Evolutionary conservation across 2,329 filamentous ascomycete species (phyloP).

Genomic region (Teratosphaeria epicoccoides): DNA sequence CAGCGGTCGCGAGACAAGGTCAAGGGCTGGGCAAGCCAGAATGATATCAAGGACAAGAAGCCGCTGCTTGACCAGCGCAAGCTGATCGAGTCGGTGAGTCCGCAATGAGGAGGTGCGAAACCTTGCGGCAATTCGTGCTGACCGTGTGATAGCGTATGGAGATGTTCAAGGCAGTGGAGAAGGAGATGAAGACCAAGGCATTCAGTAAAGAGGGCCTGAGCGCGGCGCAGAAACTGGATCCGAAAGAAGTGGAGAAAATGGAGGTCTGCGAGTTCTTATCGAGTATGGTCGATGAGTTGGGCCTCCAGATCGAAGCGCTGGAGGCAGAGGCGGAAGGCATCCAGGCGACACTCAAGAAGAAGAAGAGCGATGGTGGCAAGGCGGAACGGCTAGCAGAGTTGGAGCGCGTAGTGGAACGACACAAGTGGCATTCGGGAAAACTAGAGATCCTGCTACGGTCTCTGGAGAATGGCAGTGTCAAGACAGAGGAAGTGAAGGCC

Average conservation of each 20-base stretch:
- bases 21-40: constrained; percentile 97
- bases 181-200: constrained; percentile 99
- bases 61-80: constrained; percentile 87
- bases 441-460: constrained; percentile 82
- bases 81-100: constrained; percentile 82
- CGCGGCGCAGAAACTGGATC: constrained; percentile 83
- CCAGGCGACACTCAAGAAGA: constrained; percentile 86
- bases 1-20: constrained; percentile 96
- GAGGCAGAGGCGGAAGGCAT: constrained; percentile 84
- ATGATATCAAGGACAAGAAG: constrained; percentile 99
- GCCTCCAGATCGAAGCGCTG: constrained; percentile 82
- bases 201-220: constrained; percentile 97
- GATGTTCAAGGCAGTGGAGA: constrained; percentile 99
- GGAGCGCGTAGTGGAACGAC: constrained; percentile 71
- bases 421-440: constrained; percentile 94
- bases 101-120: constrained; percentile 11
- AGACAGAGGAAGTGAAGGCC: constrained; percentile 75
- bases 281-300: constrained; percentile 80
- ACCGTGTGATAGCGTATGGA: constrained; percentile 71
- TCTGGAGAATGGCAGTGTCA: constrained; percentile 84
- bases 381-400: constrained; percentile 82
- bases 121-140: neutral
- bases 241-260: constrained; percentile 91
- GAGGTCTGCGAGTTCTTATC: constrained; percentile 80
- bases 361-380: constrained; percentile 67